Conservation (phyloP, 2,329 filamentous ascomycete species). For the Aspergillus viridinutans region DNA sequence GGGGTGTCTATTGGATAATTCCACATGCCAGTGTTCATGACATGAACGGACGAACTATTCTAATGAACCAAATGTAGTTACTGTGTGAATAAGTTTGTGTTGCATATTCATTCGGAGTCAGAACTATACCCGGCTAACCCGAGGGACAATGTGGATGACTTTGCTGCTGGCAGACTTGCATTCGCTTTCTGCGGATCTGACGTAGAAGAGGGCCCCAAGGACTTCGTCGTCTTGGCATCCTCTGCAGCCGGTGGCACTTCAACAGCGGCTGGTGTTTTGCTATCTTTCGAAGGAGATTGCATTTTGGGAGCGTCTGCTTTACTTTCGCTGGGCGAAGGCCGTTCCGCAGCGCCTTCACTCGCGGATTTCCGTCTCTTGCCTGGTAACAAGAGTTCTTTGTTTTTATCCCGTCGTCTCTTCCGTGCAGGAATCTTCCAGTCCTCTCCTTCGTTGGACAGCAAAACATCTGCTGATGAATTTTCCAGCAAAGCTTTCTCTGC, state of each 20-base stretch:
- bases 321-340: slow-evolving; percentile 5
- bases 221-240: not conserved
- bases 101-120: slow-evolving; percentile 33
- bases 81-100: not conserved
- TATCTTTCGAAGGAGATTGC: not conserved
- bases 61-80: not conserved
- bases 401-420: slow-evolving; percentile 52
- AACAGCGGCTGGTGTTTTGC: not conserved
- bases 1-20: not conserved
- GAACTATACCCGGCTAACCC: slow-evolving; percentile 39
- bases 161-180: slow-evolving; percentile 8
- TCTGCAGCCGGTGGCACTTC: not conserved
- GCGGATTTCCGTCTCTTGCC: slow-evolving; percentile 43
- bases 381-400: slow-evolving; percentile 35
- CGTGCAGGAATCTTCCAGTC: slow-evolving; percentile 48
- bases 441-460: slow-evolving; percentile 34
- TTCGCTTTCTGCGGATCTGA: not conserved
- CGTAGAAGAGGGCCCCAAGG: not conserved
- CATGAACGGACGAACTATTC: not conserved
- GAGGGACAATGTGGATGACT: slow-evolving; percentile 23
- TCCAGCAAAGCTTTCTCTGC: slow-evolving; percentile 49
- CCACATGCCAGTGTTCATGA: not conserved
- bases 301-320: not conserved
- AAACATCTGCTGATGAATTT: slow-evolving; percentile 30
- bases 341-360: slow-evolving; percentile 13